phyloP scores from a whole-genome alignment of 257 asterid genomes.

The Przewalskia tangutica region DNA sequence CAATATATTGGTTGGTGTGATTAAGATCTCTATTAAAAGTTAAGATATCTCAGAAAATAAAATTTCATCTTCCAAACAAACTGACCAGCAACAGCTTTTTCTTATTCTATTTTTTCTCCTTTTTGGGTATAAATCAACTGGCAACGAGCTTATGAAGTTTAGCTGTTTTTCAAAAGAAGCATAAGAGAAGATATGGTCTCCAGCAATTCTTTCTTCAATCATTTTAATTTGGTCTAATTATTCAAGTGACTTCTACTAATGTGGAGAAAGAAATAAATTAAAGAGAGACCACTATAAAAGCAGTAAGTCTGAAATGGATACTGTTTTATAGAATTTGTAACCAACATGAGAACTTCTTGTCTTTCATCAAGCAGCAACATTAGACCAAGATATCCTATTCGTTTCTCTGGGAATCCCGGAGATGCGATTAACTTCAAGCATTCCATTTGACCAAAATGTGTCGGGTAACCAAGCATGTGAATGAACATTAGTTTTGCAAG shows the following conservation, averaged over 20 bases:
- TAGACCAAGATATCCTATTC: slow-evolving; percentile 98
- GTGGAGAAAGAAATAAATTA: neutral
- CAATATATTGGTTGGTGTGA: slow-evolving; percentile 90
- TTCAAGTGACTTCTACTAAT: neutral
- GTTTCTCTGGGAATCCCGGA: slow-evolving; percentile 98
- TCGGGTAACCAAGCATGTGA: slow-evolving; percentile 99
- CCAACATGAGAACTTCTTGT: slow-evolving; percentile 99
- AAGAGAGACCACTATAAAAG: neutral
- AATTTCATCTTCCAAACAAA: neutral
- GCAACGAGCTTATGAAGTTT: neutral
- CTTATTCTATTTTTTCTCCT: neutral
- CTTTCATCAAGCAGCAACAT: slow-evolving; percentile 99
- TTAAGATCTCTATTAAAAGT: slow-evolving; percentile 78
- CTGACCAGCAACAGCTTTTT: neutral
- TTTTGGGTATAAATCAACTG: neutral
- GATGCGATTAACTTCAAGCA: slow-evolving; percentile 89
- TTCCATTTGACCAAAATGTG: slow-evolving; percentile 99
- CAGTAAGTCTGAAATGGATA: slow-evolving; percentile 30
- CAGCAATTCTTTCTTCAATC: neutral
- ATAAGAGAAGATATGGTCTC: neutral
- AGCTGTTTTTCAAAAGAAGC: neutral
- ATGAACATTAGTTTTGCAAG: slow-evolving; percentile 99
- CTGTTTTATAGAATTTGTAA: slow-evolving; percentile 98
- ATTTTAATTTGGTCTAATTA: neutral
- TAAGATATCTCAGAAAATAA: slow-evolving; percentile 31